Percentiles rank a stretch among this genome's conserved stretches.
These are phyloP conservation scores for Populus euphratica DNA, from an alignment of 345 rosid species.

Conservation along the genomic window DNA sequence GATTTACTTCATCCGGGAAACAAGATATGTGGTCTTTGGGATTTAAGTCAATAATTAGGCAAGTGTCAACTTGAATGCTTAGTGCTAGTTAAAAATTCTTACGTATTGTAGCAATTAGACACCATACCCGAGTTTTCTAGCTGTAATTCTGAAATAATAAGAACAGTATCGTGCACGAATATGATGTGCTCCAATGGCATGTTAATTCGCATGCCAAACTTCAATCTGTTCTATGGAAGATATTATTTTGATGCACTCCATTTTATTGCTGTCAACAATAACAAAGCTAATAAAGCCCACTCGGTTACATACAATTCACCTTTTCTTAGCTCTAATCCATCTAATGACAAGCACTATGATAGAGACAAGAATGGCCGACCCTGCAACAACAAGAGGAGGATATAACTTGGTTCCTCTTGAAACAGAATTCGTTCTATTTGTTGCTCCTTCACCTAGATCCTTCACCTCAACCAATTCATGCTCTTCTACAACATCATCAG, in stretches of 20 bases:
- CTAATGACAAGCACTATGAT: conserved; percentile 49
- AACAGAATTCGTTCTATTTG: not conserved
- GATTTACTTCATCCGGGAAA: too few relatives aligned
- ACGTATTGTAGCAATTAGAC: too few relatives aligned
- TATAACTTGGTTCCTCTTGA: conserved; percentile 21
- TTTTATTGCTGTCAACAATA: not conserved
- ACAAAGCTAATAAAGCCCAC: not conserved
- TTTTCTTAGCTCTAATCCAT: conserved; percentile 45
- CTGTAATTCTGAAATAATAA: too few relatives aligned
- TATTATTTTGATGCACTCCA: not conserved
- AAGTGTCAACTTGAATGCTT: too few relatives aligned
- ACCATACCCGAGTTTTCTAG: too few relatives aligned
- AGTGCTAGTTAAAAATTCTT: too few relatives aligned
- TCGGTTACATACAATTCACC: not conserved
- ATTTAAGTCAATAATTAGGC: too few relatives aligned
- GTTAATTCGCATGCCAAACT: not conserved
- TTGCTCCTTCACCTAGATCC: conserved; percentile 9
- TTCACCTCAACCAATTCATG: conserved; percentile 5
- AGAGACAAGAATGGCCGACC: conserved; percentile 55
- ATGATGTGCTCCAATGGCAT: too few relatives aligned
- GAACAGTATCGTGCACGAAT: too few relatives aligned
- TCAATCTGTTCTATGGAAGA: not conserved
- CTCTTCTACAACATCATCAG: conserved; percentile 3
- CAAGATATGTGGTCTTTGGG: too few relatives aligned
- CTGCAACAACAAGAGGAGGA: conserved; percentile 40